Evolutionary conservation across 768 basidiomycete genomes (phyloP).

Genomic region (Lentinula lateritia): DNA sequence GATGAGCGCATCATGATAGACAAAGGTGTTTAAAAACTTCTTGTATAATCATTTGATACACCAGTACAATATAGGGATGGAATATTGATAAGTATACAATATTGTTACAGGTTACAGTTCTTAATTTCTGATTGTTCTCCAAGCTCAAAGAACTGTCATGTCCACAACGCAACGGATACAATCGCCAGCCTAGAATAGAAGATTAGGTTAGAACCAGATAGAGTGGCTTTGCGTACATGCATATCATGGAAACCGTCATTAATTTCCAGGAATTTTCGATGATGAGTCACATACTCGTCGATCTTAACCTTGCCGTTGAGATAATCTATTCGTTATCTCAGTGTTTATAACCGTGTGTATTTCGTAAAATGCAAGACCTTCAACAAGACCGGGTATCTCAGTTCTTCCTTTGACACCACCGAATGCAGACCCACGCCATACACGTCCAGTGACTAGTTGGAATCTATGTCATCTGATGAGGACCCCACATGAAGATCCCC

Average conservation of each 20-base stretch:
- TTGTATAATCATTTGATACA: background rate
- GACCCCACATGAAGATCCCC: slow-evolving; percentile 2
- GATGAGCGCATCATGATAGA: slow-evolving; percentile 44
- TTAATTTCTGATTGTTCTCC: slow-evolving; percentile 18
- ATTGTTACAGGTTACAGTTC: slow-evolving; percentile 5
- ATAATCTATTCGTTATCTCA: slow-evolving; percentile 52
- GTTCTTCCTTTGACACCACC: slow-evolving; percentile 98
- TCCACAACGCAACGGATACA: slow-evolving; percentile 96
- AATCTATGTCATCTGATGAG: slow-evolving; percentile 33
- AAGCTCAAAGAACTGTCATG: slow-evolving; percentile 42
- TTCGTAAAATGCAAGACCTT: slow-evolving; percentile 42
- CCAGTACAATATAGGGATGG: background rate
- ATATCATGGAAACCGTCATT: slow-evolving; percentile 92
- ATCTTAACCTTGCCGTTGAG: slow-evolving; percentile 78
- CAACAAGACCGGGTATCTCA: slow-evolving; percentile 89
- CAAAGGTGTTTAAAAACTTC: slow-evolving; percentile 14
- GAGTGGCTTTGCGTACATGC: slow-evolving; percentile 63
- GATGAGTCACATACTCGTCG: slow-evolving; percentile 95
- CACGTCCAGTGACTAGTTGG: slow-evolving; percentile 78
- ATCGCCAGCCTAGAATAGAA: slow-evolving; percentile 53
- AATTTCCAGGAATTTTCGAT: slow-evolving; percentile 65
- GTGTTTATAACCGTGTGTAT: background rate
- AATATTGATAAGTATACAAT: background rate
- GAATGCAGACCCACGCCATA: slow-evolving; percentile 94
- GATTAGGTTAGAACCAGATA: background rate